Conservation (phyloP, 2,329 filamentous ascomycete genomes). For the Penicillium hordei region DNA sequence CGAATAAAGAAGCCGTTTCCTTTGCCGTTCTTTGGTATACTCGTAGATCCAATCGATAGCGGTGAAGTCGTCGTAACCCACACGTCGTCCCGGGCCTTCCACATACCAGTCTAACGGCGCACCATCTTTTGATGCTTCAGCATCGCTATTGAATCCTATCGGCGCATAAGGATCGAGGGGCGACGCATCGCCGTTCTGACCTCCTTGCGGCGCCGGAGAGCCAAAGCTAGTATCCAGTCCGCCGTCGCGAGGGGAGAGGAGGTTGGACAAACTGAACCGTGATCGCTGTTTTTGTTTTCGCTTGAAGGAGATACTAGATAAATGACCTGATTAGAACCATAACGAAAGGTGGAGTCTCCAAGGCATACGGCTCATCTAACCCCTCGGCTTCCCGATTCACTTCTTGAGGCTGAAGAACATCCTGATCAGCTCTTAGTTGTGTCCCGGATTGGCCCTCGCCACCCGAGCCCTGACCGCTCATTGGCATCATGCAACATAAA, state of each 20-base stretch:
- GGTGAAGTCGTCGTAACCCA: slow-evolving; percentile 93
- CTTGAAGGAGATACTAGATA: slow-evolving; percentile 43
- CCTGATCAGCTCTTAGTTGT: slow-evolving; percentile 10
- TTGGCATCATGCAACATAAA: slow-evolving; percentile 31
- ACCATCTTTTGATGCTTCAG: slow-evolving; percentile 42
- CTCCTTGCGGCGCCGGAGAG: slow-evolving; percentile 28
- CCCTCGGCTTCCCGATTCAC: slow-evolving; percentile 30
- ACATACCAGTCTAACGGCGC: slow-evolving; percentile 73
- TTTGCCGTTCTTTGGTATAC: slow-evolving; percentile 91
- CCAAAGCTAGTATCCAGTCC: slow-evolving; percentile 28
- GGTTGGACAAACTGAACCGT: slow-evolving; percentile 41
- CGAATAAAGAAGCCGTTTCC: slow-evolving; percentile 72
- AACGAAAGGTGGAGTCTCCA: neutral
- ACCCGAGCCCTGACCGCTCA: slow-evolving; percentile 20
- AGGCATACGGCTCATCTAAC: slow-evolving; percentile 38
- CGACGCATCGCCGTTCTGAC: slow-evolving; percentile 30
- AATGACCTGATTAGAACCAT: slow-evolving; percentile 4
- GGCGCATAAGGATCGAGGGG: slow-evolving; percentile 24
- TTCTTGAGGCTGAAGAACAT: slow-evolving; percentile 19
- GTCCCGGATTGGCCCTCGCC: slow-evolving; percentile 15
- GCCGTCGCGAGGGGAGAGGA: slow-evolving; percentile 36
- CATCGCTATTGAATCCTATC: slow-evolving; percentile 25
- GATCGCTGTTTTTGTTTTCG: slow-evolving; percentile 44
- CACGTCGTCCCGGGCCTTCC: slow-evolving; percentile 82
- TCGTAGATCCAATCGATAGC: slow-evolving; percentile 99